Evolutionary conservation across 257 asterid genomes (phyloP).

Genomic region (Handroanthus guayacan): DNA sequence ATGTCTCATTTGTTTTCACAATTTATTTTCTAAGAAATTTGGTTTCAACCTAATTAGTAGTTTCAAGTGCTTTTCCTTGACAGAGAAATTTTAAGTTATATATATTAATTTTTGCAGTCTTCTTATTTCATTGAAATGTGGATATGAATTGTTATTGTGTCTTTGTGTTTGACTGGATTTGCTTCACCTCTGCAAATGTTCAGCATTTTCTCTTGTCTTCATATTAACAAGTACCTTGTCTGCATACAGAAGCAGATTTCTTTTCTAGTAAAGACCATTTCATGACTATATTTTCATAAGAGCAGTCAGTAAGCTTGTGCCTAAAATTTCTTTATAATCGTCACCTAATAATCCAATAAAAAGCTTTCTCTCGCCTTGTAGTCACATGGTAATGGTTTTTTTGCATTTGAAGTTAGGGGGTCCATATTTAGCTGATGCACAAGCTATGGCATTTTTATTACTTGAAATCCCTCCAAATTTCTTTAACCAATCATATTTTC

Average conservation of each 20-base stretch:
- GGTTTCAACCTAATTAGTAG: background rate
- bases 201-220: background rate
- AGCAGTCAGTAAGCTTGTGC: background rate
- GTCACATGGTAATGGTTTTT: background rate
- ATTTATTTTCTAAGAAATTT: background rate
- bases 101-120: background rate
- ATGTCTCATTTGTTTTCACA: background rate
- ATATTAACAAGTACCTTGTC: background rate
- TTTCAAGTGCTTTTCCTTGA: slow-evolving; percentile 9
- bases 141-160: background rate
- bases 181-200: background rate
- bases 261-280: background rate
- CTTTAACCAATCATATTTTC: background rate
- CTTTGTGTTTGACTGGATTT: background rate
- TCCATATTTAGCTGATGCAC: background rate
- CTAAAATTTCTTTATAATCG: background rate
- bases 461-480: background rate
- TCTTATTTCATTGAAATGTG: background rate
- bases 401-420: background rate
- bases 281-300: background rate
- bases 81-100: background rate
- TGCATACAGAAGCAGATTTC: background rate
- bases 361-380: background rate
- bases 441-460: background rate
- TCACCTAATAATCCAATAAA: background rate